Evolutionary conservation across 805 yeast species (phyloP).

Genomic region (Naumovozyma castellii): DNA sequence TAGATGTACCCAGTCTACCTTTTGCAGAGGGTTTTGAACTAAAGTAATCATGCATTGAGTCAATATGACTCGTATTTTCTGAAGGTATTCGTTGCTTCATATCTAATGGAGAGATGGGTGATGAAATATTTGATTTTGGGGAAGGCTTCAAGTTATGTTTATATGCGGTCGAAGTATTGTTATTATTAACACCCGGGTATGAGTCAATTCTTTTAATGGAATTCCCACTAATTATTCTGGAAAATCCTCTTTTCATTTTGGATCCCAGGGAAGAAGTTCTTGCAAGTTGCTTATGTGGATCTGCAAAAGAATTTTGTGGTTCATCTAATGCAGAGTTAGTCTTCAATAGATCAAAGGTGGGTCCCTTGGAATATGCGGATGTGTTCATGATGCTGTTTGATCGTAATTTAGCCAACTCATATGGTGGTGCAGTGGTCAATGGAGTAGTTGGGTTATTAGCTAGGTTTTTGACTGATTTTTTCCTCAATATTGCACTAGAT

Average conservation of each 20-base stretch:
- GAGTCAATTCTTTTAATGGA: neutral
- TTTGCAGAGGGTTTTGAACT: neutral
- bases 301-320: neutral
- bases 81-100: neutral
- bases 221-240: slow-evolving; percentile 18
- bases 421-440: neutral
- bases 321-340: neutral
- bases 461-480: slow-evolving; percentile 15
- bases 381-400: neutral
- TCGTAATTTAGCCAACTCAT: neutral
- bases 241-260: slow-evolving; percentile 20
- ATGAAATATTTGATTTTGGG: neutral
- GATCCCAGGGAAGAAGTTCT: slow-evolving; percentile 22
- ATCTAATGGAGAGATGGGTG: neutral
- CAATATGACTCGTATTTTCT: neutral
- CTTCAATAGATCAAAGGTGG: neutral
- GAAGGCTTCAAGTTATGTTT: neutral
- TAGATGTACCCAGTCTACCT: neutral
- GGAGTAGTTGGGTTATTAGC: neutral
- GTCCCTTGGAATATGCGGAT: neutral
- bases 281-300: slow-evolving; percentile 2
- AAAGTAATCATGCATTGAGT: neutral
- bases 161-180: neutral
- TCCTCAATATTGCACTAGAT: slow-evolving; percentile 24
- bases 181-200: neutral